A percentile compares a stretch with the other conserved stretches of the same genome.
Conservation (phyloP, 192 early-diverging fungal genomes). For the Entophlyctis luteolus region DNA sequence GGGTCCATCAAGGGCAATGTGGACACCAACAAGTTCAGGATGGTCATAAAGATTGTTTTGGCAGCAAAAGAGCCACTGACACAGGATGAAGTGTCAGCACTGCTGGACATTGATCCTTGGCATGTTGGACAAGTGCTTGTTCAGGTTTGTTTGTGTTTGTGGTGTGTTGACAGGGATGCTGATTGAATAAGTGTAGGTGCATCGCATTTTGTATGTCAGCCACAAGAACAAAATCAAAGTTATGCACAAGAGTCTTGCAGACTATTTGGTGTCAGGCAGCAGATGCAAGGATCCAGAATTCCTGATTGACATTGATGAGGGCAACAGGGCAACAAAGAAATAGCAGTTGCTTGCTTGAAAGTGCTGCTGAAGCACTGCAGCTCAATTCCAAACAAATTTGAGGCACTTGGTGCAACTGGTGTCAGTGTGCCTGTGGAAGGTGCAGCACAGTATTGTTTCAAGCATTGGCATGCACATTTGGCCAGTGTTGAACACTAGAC, state of each 20-base stretch:
- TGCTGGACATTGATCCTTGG: neutral
- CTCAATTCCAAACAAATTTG: too few species aligned
- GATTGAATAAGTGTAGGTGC: neutral
- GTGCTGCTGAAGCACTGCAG: too few species aligned
- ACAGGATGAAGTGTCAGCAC: neutral
- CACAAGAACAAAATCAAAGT: neutral
- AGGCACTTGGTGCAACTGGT: too few species aligned
- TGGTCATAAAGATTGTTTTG: neutral
- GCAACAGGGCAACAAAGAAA: too few species aligned
- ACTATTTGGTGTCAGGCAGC: neutral
- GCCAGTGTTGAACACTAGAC: too few species aligned
- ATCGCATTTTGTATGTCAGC: neutral
- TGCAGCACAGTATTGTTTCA: too few species aligned
- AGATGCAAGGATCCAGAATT: neutral
- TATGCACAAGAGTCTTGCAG: constrained; percentile 18
- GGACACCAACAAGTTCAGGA: neutral
- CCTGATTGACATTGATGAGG: neutral
- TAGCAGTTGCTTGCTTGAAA: too few species aligned
- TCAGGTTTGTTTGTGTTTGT: neutral
- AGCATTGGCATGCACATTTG: too few species aligned
- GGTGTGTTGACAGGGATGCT: neutral
- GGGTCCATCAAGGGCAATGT: neutral
- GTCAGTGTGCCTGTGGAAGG: too few species aligned
- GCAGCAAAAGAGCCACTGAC: neutral
- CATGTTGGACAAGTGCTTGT: neutral